Base-by-base conservation (phyloP, 2,329 filamentous ascomycete genomes). In the Penicillium rolfsii region DNA sequence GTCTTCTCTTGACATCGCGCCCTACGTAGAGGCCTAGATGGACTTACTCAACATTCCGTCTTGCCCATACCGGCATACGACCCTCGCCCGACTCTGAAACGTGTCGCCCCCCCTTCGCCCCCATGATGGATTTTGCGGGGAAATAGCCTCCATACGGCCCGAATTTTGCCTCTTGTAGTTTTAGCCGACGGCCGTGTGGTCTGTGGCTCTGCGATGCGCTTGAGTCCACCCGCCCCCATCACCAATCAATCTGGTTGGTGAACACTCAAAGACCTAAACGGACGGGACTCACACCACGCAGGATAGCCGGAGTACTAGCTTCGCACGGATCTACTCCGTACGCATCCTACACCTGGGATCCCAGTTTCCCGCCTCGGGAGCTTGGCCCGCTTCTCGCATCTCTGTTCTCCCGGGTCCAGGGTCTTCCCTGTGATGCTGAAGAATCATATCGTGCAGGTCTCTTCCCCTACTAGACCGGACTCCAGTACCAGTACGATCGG, bases 91-190 rank as follows among this genome's bases (percentile, higher is more conserved):
- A 28, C 43, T 46, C 43, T 8, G 19, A 45, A 45, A 22, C 45
- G 28, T 12, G 6, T 48, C 16, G 45, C 45, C 45, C 14, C 24
- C 19, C 19, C 43, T 19, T 30, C 45, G 24, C 24, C 45, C 26
- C 45, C 26, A 43, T 5, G n/a, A 24, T 22, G 4, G 22, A 41
- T 54, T 58, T 61, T 61, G 59, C 56, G 59, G 55, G 55, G 49
- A 49, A 58, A 38, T 50, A 49, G 41, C 59, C 50, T 57, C 50
- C 19, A 48, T 43, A 9, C 24, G 19, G 57, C 40, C 30, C 24
- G 40, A 38, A n/a, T 48, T 48, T 48, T 28, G 43, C 53, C 35
- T 48, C 55, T 52, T n/a, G 38, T 57, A 35, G 52, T 45, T 33
- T 53, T 48, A 59, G 57, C 54, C 58, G 53, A 57, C 35, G 30